Percentiles rank a stretch among this genome's conserved stretches.
These are phyloP conservation scores for Alternaria triticimaculans DNA, from an alignment of 2,329 filamentous ascomycete species.

Conservation along the genomic window DNA sequence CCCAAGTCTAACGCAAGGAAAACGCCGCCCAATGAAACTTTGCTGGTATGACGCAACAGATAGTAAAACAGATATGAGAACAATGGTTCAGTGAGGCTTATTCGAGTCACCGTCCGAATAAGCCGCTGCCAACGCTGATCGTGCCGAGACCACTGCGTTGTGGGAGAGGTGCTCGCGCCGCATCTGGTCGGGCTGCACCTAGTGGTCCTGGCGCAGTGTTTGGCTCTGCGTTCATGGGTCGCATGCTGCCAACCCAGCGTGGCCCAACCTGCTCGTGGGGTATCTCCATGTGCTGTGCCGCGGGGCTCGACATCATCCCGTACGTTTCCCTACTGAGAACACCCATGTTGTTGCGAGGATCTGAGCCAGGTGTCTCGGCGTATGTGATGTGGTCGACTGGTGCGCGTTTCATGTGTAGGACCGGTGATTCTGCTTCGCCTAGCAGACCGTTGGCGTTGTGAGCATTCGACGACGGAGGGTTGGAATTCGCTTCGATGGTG, in stretches of 20 bases:
- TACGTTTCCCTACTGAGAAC: constrained; percentile 37
- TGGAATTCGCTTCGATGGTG: constrained; percentile 49
- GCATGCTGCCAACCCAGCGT: constrained; percentile 33
- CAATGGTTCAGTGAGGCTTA: background rate
- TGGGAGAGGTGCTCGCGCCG: constrained; percentile 28
- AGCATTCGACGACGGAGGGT: constrained; percentile 46
- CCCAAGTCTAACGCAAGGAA: constrained; percentile 1
- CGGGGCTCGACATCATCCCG: constrained; percentile 39
- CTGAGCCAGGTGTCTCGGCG: constrained; percentile 34
- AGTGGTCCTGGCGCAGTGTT: constrained; percentile 21
- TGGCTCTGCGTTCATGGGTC: constrained; percentile 24
- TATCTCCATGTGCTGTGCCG: constrained; percentile 31
- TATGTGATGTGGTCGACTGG: constrained; percentile 36
- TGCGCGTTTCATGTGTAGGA: constrained; percentile 48
- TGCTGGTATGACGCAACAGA: background rate
- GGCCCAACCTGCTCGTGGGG: constrained; percentile 34
- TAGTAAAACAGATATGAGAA: constrained; percentile 12
- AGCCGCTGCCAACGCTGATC: constrained; percentile 40
- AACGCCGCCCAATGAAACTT: constrained; percentile 2
- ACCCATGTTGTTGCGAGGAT: constrained; percentile 33
- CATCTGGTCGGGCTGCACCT: constrained; percentile 32
- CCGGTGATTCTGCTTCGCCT: constrained; percentile 46
- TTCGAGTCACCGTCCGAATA: constrained; percentile 39
- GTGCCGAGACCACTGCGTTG: constrained; percentile 41
- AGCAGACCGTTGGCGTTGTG: constrained; percentile 34